Percentiles rank a stretch among this genome's conserved stretches.
Conservation (phyloP, 2,329 filamentous ascomycete genomes). For the Blastomyces silverae region DNA sequence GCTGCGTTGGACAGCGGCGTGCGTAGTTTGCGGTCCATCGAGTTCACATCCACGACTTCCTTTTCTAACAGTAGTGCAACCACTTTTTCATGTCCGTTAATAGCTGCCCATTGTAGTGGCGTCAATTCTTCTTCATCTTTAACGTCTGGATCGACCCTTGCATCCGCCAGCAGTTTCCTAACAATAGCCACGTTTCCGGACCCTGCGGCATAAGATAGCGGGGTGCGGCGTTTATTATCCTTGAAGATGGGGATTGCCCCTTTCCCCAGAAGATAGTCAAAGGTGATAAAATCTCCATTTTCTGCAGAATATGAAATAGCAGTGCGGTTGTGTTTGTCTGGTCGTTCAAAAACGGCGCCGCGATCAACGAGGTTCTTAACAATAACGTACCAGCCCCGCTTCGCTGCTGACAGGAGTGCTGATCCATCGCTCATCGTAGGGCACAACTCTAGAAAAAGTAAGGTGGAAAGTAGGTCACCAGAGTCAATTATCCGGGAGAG, state of each 20-base stretch:
- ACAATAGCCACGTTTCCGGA: conserved; percentile 15
- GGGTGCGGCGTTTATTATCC: conserved; percentile 7
- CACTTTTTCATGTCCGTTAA: conserved; percentile 9
- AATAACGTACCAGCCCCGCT: conserved; percentile 16
- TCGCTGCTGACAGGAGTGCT: conserved; percentile 16
- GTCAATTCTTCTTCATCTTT: conserved; percentile 12
- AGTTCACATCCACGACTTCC: not conserved
- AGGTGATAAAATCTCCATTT: conserved; percentile 15
- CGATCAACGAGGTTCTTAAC: conserved; percentile 16
- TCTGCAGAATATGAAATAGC: conserved; percentile 14
- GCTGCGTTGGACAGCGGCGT: not conserved
- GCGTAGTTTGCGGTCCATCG: not conserved
- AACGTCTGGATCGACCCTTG: conserved; percentile 14
- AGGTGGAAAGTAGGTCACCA: conserved; percentile 9
- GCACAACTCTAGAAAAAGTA: not conserved
- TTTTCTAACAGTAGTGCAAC: conserved; percentile 12
- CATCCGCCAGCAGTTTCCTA: conserved; percentile 14
- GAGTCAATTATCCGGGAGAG: not conserved
- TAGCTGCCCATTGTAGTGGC: conserved; percentile 15
- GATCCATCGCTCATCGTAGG: not conserved
- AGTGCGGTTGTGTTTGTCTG: conserved; percentile 10
- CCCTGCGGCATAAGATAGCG: conserved; percentile 16
- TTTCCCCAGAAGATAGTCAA: conserved; percentile 13
- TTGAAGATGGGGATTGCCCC: conserved; percentile 12
- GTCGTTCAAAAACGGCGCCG: conserved; percentile 16